These are phyloP conservation scores for Leucocoprinus birnbaumii DNA, from an alignment of 768 basidiomycete genomes.

Conservation along the genomic window DNA sequence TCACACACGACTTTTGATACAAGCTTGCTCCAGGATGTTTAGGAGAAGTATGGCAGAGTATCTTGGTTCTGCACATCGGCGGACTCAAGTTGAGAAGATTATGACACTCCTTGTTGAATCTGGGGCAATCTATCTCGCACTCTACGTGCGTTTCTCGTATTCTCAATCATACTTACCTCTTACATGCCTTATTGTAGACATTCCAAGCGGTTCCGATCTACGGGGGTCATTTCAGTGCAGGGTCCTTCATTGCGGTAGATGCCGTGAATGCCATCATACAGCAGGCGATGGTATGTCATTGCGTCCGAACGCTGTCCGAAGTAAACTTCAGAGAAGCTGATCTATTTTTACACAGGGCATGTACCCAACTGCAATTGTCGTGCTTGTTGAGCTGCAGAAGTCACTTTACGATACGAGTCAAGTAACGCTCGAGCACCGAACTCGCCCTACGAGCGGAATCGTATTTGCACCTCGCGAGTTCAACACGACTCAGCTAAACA, in stretches of 20 bases:
- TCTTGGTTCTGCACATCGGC: slow-evolving; percentile 21
- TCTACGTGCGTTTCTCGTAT: slow-evolving; percentile 19
- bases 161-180: not conserved
- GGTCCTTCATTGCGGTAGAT: slow-evolving; percentile 21
- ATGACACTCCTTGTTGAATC: slow-evolving; percentile 26
- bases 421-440: slow-evolving; percentile 6
- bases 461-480: not conserved
- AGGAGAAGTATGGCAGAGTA: slow-evolving; percentile 22
- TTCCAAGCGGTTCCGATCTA: slow-evolving; percentile 28
- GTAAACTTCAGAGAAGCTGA: not conserved
- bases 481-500: not conserved
- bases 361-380: slow-evolving; percentile 25
- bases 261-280: slow-evolving; percentile 27
- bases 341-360: slow-evolving; percentile 19
- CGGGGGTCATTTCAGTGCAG: slow-evolving; percentile 19
- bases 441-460: not conserved
- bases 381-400: slow-evolving; percentile 27
- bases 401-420: slow-evolving; percentile 24
- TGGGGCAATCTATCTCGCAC: slow-evolving; percentile 22
- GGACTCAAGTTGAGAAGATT: slow-evolving; percentile 24
- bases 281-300: slow-evolving; percentile 21
- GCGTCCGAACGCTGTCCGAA: not conserved
- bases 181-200: slow-evolving; percentile 15
- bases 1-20: too few relatives aligned
- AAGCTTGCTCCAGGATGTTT: slow-evolving; percentile 17